phyloP scores from a whole-genome alignment of 208 protist species.

The Leishmania gerbilli region DNA sequence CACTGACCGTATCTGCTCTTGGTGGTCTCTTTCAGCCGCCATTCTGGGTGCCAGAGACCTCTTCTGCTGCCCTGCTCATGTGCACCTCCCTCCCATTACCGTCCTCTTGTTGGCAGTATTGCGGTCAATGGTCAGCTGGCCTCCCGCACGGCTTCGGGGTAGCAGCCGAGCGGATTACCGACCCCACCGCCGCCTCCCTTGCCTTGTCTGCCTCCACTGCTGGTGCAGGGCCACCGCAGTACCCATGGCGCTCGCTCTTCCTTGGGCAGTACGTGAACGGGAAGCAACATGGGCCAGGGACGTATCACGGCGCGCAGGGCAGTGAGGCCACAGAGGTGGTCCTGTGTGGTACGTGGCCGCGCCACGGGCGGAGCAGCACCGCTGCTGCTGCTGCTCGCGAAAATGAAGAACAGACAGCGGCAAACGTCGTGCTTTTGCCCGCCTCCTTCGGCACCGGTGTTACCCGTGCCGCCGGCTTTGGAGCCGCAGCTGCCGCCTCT shows the following conservation, averaged over 20 bases:
- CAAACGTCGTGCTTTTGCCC: conserved; percentile 37
- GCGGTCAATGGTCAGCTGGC: conserved; percentile 57
- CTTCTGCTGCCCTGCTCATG: not conserved
- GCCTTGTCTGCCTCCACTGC: conserved; percentile 2
- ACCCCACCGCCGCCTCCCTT: conserved; percentile 16
- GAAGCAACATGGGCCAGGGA: conserved; percentile 40
- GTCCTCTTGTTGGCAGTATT: conserved; percentile 38
- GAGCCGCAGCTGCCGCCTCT: not conserved
- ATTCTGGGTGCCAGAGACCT: conserved; percentile 17
- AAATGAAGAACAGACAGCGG: conserved; percentile 8
- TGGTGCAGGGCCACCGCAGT: conserved; percentile 27
- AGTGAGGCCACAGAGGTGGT: conserved; percentile 50
- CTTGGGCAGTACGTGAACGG: conserved; percentile 45
- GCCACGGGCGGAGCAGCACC: not conserved
- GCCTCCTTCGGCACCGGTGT: not conserved
- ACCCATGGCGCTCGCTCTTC: conserved; percentile 50
- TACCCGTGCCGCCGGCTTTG: not conserved
- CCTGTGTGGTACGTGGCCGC: conserved; percentile 58
- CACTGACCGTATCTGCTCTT: not conserved
- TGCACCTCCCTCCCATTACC: not conserved
- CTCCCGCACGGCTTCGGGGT: conserved; percentile 67
- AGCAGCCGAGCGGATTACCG: conserved; percentile 31
- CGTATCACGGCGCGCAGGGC: conserved; percentile 31
- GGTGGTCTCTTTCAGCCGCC: conserved; percentile 14
- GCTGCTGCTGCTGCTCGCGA: not conserved